phyloP scores from a whole-genome alignment of 2,329 filamentous ascomycete genomes.

The Sclerotiophoma versabilis region DNA sequence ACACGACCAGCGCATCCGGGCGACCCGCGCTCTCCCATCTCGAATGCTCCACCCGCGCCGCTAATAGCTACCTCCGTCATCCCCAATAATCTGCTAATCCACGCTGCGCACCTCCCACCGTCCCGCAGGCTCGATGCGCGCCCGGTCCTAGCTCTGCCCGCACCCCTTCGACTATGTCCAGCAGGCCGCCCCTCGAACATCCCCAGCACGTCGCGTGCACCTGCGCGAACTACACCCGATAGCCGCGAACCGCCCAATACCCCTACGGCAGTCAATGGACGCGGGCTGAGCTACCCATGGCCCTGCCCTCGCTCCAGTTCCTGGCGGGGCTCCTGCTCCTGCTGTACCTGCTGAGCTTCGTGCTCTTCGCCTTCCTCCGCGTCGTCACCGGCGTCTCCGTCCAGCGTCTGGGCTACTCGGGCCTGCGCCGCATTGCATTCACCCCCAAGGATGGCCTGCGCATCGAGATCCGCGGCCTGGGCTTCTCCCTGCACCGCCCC shows the following conservation, averaged over 20 bases:
- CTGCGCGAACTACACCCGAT: conserved; percentile 26
- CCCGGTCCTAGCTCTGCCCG: conserved; percentile 22
- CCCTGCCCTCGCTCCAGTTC: conserved; percentile 66
- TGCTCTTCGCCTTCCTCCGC: conserved; percentile 90
- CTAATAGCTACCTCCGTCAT: conserved; percentile 19
- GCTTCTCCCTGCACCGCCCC: conserved; percentile 86
- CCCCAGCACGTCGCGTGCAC: conserved; percentile 40
- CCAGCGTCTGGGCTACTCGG: conserved; percentile 91
- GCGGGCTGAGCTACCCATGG: conserved; percentile 47
- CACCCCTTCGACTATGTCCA: conserved; percentile 41
- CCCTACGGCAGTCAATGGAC: conserved; percentile 28
- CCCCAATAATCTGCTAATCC: conserved; percentile 14
- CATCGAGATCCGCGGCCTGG: conserved; percentile 87
- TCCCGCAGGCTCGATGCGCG: conserved; percentile 24
- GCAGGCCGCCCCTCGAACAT: conserved; percentile 23
- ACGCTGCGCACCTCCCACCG: conserved; percentile 12
- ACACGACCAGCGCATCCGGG: conserved; percentile 5
- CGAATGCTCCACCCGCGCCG: conserved; percentile 9
- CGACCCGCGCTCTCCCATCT: conserved; percentile 9
- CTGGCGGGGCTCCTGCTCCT: conserved; percentile 85
- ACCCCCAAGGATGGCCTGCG: conserved; percentile 87
- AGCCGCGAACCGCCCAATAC: conserved; percentile 8
- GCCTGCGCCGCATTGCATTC: conserved; percentile 88
- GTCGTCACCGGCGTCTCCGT: conserved; percentile 95
- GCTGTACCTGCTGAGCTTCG: conserved; percentile 88